Evolutionary conservation across 257 asterid species (phyloP).

Genomic region (Solanum tarapatanum): DNA sequence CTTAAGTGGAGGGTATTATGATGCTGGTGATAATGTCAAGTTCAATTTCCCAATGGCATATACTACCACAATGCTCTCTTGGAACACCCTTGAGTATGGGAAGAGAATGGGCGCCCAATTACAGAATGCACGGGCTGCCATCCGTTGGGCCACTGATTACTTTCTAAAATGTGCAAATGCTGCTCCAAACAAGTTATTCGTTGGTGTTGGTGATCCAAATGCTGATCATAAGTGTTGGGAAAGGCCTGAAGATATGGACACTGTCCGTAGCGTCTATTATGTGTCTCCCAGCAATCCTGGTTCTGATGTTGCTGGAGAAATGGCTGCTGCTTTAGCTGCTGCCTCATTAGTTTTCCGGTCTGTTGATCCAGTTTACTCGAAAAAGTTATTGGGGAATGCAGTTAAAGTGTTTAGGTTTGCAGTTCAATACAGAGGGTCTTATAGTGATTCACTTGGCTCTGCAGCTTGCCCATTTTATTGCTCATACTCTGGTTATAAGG

Average conservation of each 20-base stretch:
- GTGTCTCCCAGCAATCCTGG: slow-evolving; percentile 68
- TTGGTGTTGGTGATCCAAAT: slow-evolving; percentile 79
- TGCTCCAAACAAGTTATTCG: slow-evolving; percentile 64
- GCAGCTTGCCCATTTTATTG: slow-evolving; percentile 75
- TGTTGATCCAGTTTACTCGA: slow-evolving; percentile 43
- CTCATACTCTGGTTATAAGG: slow-evolving; percentile 79
- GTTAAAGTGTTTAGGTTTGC: slow-evolving; percentile 59
- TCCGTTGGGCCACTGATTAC: slow-evolving; percentile 88
- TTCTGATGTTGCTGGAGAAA: slow-evolving; percentile 86
- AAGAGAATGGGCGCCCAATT: slow-evolving; percentile 51
- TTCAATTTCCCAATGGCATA: slow-evolving; percentile 86
- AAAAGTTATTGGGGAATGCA: slow-evolving; percentile 39
- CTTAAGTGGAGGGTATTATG: slow-evolving; percentile 78
- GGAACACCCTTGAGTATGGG: slow-evolving; percentile 65
- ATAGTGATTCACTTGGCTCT: slow-evolving; percentile 64
- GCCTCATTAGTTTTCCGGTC: slow-evolving; percentile 69
- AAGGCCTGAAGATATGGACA: slow-evolving; percentile 92
- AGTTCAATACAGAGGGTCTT: slow-evolving; percentile 50
- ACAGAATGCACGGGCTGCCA: slow-evolving; percentile 27
- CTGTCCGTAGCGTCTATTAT: slow-evolving; percentile 39
- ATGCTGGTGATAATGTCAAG: slow-evolving; percentile 89
- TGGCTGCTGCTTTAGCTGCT: slow-evolving; percentile 85
- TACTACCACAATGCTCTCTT: slow-evolving; percentile 80
- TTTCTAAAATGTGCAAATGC: slow-evolving; percentile 67
- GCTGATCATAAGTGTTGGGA: slow-evolving; percentile 84